A percentile compares a stretch with the other conserved stretches of the same genome.
These are phyloP conservation scores for Globisporangium paddicum DNA, from an alignment of 352 stramenopile genomes.

Conservation along the genomic window DNA sequence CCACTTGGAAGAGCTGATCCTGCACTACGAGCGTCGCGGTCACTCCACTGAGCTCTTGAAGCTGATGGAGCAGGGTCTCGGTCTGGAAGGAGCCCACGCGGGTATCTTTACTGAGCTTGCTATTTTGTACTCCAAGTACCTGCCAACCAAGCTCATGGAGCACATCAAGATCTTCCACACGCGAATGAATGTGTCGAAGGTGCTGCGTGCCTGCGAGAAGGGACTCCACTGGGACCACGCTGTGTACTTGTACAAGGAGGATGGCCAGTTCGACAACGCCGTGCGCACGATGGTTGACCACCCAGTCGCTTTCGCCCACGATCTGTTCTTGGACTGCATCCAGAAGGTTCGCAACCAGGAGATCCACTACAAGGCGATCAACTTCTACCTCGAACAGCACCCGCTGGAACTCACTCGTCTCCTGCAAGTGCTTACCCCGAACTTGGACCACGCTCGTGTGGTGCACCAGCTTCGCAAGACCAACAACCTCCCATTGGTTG, in stretches of 20 bases:
- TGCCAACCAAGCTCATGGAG: constrained; percentile 99
- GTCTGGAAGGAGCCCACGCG: constrained; percentile 97
- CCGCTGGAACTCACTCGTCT: constrained; percentile 96
- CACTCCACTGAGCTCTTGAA: constrained; percentile 96
- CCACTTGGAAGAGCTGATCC: constrained; percentile 99
- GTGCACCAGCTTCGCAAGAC: constrained; percentile 98
- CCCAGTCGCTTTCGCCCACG: constrained; percentile 95
- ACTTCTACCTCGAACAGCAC: constrained; percentile 98
- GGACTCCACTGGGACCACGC: constrained; percentile 97
- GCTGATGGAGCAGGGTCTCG: constrained; percentile 98
- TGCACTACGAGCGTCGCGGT: constrained; percentile 98
- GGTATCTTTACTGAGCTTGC: constrained; percentile 99
- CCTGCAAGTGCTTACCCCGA: constrained; percentile 97
- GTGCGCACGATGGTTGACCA: constrained; percentile 99
- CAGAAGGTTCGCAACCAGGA: constrained; percentile 99
- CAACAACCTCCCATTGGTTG: constrained; percentile 95
- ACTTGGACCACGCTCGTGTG: constrained; percentile 97
- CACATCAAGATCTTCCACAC: constrained; percentile 99
- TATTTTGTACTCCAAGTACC: constrained; percentile 99
- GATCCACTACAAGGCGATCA: constrained; percentile 99
- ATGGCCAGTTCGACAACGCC: constrained; percentile 98
- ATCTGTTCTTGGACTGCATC: constrained; percentile 99
- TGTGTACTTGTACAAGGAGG: constrained; percentile 99
- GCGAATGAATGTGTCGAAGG: constrained; percentile 99
- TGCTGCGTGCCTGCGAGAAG: constrained; percentile 97